Evolutionary conservation across 306 rosid genomes (phyloP).

Genomic region (Prunus davidiana): DNA sequence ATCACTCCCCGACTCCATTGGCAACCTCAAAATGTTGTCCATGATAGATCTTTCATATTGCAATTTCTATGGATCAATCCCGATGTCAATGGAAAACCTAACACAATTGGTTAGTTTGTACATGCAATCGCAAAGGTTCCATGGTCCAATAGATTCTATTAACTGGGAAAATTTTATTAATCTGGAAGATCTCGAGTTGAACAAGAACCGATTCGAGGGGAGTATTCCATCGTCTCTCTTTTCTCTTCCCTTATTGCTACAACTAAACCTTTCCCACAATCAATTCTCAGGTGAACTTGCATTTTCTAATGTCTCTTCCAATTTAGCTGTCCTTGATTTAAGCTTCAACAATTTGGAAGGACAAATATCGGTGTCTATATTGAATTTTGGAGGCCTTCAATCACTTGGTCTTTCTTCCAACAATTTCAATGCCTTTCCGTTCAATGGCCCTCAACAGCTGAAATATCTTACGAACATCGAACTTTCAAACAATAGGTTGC

Average conservation of each 20-base stretch:
- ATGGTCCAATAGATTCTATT: too few relatives aligned
- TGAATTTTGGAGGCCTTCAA: slow-evolving; percentile 18
- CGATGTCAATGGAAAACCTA: too few relatives aligned
- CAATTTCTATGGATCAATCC: slow-evolving; percentile 10
- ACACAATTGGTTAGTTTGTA: too few relatives aligned
- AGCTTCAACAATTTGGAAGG: slow-evolving; percentile 44
- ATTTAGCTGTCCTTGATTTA: slow-evolving; percentile 29
- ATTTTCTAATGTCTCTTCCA: slow-evolving; percentile 4
- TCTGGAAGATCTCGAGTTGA: too few relatives aligned
- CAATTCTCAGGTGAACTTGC: slow-evolving; percentile 1
- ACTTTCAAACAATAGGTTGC: background rate
- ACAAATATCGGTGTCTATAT: slow-evolving; percentile 19
- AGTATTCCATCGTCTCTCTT: background rate
- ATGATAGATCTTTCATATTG: background rate
- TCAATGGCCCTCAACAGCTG: background rate
- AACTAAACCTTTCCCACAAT: background rate
- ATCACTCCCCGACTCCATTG: slow-evolving; percentile 13
- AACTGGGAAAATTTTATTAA: too few relatives aligned
- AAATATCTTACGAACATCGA: too few relatives aligned
- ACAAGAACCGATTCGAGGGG: too few relatives aligned
- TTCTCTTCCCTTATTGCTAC: background rate
- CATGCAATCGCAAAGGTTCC: too few relatives aligned
- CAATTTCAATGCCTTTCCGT: background rate
- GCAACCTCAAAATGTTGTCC: slow-evolving; percentile 12
- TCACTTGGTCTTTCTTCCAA: too few relatives aligned